A percentile compares a stretch with the other conserved stretches of the same genome.
phyloP scores from a whole-genome alignment of 306 rosid genomes.

The Casuarina equisetifolia region DNA sequence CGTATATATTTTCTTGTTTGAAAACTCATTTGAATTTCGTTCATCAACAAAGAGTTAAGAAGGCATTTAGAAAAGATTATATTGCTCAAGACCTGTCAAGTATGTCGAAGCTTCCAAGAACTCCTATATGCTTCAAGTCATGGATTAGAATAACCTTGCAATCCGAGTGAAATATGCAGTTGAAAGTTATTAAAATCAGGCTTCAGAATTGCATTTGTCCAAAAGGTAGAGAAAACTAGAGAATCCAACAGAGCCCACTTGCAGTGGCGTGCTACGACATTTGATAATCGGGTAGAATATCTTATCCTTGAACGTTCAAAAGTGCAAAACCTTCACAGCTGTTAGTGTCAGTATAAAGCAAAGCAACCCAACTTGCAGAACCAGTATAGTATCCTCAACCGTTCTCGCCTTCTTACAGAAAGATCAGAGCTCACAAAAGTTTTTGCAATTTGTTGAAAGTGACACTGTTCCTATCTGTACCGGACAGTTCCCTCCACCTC shows the following conservation, averaged over 20 bases:
- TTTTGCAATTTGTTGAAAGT: constrained; percentile 16
- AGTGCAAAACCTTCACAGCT: constrained; percentile 25
- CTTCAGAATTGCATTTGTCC: not conserved
- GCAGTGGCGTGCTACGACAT: constrained; percentile 32
- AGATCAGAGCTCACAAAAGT: constrained; percentile 5
- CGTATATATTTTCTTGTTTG: too few relatives aligned
- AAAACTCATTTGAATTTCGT: too few relatives aligned
- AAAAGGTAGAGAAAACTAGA: not conserved
- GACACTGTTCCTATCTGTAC: constrained; percentile 47
- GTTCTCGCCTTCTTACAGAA: not conserved
- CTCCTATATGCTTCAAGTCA: not conserved
- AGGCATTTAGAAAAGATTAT: too few relatives aligned
- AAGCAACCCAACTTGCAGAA: constrained; percentile 29
- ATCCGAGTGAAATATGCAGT: too few relatives aligned
- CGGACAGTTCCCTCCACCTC: constrained; percentile 14
- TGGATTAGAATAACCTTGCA: too few relatives aligned
- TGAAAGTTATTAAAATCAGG: not conserved
- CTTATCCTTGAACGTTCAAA: constrained; percentile 35
- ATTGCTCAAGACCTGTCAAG: not conserved
- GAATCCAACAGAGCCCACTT: constrained; percentile 17
- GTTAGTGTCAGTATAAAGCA: constrained; percentile 34
- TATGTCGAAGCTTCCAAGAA: not conserved
- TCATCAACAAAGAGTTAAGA: too few relatives aligned
- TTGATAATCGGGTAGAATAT: constrained; percentile 39
- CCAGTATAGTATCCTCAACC: constrained; percentile 30